Base-by-base conservation (phyloP, 169 alveolate genomes). In the Cryptosporidium baileyi region DNA sequence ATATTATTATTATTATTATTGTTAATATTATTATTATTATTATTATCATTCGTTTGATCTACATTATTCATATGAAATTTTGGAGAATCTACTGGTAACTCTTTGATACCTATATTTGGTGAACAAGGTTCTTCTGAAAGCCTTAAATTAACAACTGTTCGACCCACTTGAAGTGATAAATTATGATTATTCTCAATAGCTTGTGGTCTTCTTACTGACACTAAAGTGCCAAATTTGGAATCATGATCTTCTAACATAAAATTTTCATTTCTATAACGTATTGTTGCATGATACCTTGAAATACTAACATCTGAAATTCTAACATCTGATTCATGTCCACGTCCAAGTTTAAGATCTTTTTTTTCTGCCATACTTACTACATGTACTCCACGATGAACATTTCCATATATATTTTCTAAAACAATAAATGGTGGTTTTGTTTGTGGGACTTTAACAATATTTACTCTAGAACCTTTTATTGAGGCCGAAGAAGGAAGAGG, bases 161-260 rank as follows among this genome's bases (percentile, higher is more conserved):
- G 43, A 19, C 94, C 94, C 2, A 91, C 89, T 74, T 91, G 94
- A 28, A 91, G 60, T 28, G 91, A 88, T 30, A 82, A 28, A 13
- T 54, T 49, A 26, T 49, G 82, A 32, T 60, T 45, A 9, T 40
- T 61, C 11, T 67, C 89, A 17, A 67, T 81, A 24, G 67, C 74
- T 28, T 60, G 89, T 11, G 97, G 95, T 49, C 93, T 92, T 61
- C 95, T 79, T 36, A 95, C 67, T 1, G 96, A 93, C 24, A 98
- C 98, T 63, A 98, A 92, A 3, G 99, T 98, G 17, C 99, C 99
- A 90, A 98, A 98, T 82, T 98, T 98, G 22, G 99, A 96, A 80
- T 93, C 93, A 89, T 95, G 97, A 89, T 98, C 99, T 59, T 95
- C 97, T 24, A 98, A 89, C 88, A 92, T 93, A 88, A 98, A 96